Evolutionary conservation across 306 rosid species (phyloP), one percentile per base, ranked within the genome.

Genomic region (Psophocarpus tetragonolobus): DNA sequence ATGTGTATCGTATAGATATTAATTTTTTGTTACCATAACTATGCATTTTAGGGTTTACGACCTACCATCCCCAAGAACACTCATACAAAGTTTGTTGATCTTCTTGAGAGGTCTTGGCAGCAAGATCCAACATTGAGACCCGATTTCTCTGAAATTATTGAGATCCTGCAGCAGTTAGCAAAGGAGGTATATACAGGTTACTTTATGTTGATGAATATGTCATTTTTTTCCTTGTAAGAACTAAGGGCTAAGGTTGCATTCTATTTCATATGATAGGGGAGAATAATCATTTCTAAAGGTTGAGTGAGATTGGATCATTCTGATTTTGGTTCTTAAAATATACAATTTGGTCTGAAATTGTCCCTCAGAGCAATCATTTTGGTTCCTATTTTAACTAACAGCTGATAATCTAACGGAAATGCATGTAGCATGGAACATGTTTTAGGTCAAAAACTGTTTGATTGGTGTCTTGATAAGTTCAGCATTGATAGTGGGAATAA

Each of bases 81-180:
- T 12, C 93, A 91, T 77, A 92, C 94, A 17, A 96, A 91, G 85
- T 87, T 93, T 74, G 85, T 79, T 20, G 94, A 87, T 82, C 85
- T 96, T 56, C 94, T 96, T 62, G 94, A 90, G 87, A 93, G 74
- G 75, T 91, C 94, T 65, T 96, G 99, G 99, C 96, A 88, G 87
- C 90, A 90, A 81, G 99, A 93, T 73, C 92, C 98, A 3, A 78
- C 91, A 27, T 71, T 74, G 41, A 86, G 98, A 80, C 98, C 99
- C 0, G 93, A 96, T 84, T 96, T 96, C 87, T 79, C 82, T 5
- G 96, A 91, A 85, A 85, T 96, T 66, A 88, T 87, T n/a, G 96
- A 90, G 69, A 84, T 86, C 62, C 75, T 93, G 81, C 89, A 85
- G 85, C 85, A 86, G 73, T 66, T 89, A 53, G 82, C 90, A 33